phyloP scores from a whole-genome alignment of 352 stramenopile species.

The Phytophthora ramorum region DNA sequence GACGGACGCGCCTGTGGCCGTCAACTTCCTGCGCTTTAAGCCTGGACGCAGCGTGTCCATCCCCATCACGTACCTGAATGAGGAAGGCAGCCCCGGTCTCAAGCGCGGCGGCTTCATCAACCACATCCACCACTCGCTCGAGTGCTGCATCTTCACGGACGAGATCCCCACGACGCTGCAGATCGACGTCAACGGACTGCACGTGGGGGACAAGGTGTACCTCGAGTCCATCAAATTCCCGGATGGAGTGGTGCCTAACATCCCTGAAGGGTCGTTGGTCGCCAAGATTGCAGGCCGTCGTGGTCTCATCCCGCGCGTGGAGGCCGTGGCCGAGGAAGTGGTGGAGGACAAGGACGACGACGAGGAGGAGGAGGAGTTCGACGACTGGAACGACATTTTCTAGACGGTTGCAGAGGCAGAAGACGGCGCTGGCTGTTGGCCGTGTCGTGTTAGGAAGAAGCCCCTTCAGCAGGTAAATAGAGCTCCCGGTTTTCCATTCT shows the following conservation, averaged over 20 bases:
- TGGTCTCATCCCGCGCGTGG: constrained; percentile 79
- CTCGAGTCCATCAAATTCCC: constrained; percentile 81
- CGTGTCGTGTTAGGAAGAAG: constrained; percentile 12
- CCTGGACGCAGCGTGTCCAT: constrained; percentile 91
- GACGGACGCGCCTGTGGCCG: constrained; percentile 75
- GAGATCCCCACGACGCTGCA: constrained; percentile 78
- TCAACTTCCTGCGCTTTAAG: constrained; percentile 95
- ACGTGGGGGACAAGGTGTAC: constrained; percentile 86
- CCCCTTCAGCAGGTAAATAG: constrained; percentile 35
- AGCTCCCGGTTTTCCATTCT: constrained; percentile 31
- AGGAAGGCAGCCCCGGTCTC: constrained; percentile 94
- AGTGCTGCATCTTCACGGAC: constrained; percentile 82
- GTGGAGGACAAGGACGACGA: constrained; percentile 73
- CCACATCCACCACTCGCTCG: constrained; percentile 87
- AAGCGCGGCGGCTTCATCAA: constrained; percentile 96
- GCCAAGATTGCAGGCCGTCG: constrained; percentile 89
- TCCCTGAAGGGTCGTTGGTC: constrained; percentile 72
- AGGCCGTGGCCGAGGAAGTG: constrained; percentile 73
- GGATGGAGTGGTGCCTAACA: constrained; percentile 73
- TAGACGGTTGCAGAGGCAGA: constrained; percentile 40
- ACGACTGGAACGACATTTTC: constrained; percentile 92
- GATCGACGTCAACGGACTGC: constrained; percentile 87
- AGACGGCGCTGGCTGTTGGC: constrained; percentile 9
- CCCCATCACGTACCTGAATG: constrained; percentile 93
- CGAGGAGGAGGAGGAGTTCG: constrained; percentile 78